Evolutionary conservation across 306 rosid species (phyloP).

Genomic region (Fagus sylvatica): DNA sequence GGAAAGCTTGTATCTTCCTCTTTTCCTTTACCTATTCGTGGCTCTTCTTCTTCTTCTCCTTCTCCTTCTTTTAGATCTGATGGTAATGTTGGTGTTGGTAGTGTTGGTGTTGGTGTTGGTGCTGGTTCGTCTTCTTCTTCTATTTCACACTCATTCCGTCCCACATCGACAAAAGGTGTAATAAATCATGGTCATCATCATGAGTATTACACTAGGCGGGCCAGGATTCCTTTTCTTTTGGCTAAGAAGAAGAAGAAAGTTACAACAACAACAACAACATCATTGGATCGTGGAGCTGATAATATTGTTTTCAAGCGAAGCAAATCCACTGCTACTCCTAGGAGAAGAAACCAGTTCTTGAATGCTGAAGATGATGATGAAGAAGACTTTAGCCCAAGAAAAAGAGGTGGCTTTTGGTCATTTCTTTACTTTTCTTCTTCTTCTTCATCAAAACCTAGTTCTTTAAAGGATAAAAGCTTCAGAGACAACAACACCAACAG

Average conservation of each 20-base stretch:
- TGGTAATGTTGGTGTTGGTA: constrained; percentile 3
- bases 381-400: constrained; percentile 58
- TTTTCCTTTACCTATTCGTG: constrained; percentile 64
- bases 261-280: constrained; percentile 1
- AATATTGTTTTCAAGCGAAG: constrained; percentile 68
- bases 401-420: constrained; percentile 81
- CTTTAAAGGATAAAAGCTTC: constrained; percentile 7
- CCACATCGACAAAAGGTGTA: constrained; percentile 6
- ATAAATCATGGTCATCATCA: constrained; percentile 22
- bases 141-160: constrained; percentile 29
- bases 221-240: constrained; percentile 68
- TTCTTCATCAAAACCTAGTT: constrained; percentile 28
- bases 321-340: constrained; percentile 73
- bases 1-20: constrained; percentile 89
- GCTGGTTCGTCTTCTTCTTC: constrained; percentile 37
- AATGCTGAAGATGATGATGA: constrained; percentile 33
- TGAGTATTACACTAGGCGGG: constrained; percentile 35
- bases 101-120: neutral
- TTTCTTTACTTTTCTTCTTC: constrained; percentile 66
- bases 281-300: constrained; percentile 20
- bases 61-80: constrained; percentile 84
- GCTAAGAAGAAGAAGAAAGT: constrained; percentile 65
- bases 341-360: constrained; percentile 42
- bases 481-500: neutral
- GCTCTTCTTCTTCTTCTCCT: constrained; percentile 65